Base-by-base conservation (phyloP, 257 asterid species). In the Lithospermum erythrorhizon region DNA sequence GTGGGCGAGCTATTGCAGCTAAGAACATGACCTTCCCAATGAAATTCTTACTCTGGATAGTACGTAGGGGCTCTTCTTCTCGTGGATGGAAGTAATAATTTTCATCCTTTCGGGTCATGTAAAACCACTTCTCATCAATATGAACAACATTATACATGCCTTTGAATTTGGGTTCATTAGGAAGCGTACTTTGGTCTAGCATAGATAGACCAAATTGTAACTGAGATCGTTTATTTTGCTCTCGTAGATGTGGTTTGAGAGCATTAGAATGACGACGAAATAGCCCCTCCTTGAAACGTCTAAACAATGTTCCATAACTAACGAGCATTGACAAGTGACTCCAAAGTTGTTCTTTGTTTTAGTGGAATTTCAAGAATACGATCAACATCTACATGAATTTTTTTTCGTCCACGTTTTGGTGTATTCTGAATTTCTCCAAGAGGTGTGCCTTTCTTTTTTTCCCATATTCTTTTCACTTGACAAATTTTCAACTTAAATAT, bases 1-100 rank as follows among this genome's bases (percentile, higher is more conserved):
- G 52, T 47, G 48, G 64, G 6, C 70, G n/a, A 23, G 64, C 58
- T 5, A 57, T 17, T 13, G 52, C 70, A 22, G 14, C 59, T 22
- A 55, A 7, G 25, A 55, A 55, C 59, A 55, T 55, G 2, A 55
- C 3, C 21, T 55, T 55, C 11, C 17, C 29, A 55, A 55, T 55
- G 21, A 20, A 23, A 54, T 20, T 20, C 11, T 54, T 54, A 4
- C 58, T 54, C 16, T 54, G 21, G 22, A 20, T 5, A 21, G 58
- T 54, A 14, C 7, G 27, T 3, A 32, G 8, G 1, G 45, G 45
- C 4, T 21, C 10, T 22, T 19, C 58, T 54, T 20, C 58, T 2
- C 2, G 1, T 6, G 58, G 58, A n/a, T 9, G 23, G 2, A 54
- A 54, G 15, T 54, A 54, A 54, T 20, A 20, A 2, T 54, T 54